Conservation (phyloP, 176 grass and related monocot species). For the Guadua angustifolia region DNA sequence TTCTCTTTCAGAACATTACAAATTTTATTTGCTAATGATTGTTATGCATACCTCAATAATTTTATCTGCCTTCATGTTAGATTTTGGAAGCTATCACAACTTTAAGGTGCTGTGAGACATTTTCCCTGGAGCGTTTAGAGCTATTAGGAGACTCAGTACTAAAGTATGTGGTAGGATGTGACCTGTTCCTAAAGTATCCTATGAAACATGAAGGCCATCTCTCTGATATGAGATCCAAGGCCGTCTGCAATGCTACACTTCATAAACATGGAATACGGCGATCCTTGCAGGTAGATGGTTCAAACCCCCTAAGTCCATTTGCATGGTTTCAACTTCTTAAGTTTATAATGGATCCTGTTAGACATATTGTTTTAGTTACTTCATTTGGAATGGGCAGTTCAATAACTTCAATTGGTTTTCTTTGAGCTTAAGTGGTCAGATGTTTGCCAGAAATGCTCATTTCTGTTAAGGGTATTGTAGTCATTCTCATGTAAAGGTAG, state of each 20-base stretch:
- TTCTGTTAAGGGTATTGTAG: too few species aligned
- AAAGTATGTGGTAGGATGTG: conserved; percentile 84
- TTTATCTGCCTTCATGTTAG: conserved; percentile 50
- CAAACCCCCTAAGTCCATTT: conserved; percentile 34
- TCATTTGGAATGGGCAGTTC: conserved; percentile 10
- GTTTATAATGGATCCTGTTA: conserved; percentile 17
- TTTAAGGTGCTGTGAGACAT: conserved; percentile 78
- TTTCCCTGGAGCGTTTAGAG: conserved; percentile 88
- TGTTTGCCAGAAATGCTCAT: conserved; percentile 13
- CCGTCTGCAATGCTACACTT: conserved; percentile 83
- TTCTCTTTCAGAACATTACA: conserved; percentile 28
- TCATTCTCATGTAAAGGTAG: too few species aligned
- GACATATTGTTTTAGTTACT: conserved; percentile 26
- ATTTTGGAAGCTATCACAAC: conserved; percentile 96
- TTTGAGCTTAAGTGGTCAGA: conserved; percentile 29
- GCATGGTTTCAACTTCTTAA: conserved; percentile 36
- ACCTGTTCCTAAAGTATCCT: conserved; percentile 75
- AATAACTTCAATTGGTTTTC: neutral
- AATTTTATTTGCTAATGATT: conserved; percentile 33
- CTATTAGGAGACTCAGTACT: conserved; percentile 87
- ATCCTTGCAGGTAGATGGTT: conserved; percentile 71
- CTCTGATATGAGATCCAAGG: conserved; percentile 64
- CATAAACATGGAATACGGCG: conserved; percentile 72
- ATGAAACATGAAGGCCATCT: conserved; percentile 88
- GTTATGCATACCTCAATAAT: conserved; percentile 3